These are phyloP conservation scores for Gracilaria gracilis DNA, from an alignment of 23 red algal genomes.

Conservation along the genomic window DNA sequence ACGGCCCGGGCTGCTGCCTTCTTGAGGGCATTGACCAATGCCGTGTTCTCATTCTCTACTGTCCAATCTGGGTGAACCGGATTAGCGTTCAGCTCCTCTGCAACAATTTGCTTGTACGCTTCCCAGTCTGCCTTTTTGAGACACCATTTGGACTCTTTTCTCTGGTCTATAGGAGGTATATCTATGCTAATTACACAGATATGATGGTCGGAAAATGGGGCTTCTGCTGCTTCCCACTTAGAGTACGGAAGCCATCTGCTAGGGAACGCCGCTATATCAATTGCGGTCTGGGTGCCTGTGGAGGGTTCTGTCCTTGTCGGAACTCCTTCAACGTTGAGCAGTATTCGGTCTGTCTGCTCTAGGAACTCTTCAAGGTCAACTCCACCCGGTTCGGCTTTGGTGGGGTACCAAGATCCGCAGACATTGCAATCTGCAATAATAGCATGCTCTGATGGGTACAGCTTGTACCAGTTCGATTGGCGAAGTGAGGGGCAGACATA, in stretches of 20 bases:
- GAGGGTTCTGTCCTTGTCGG: conserved; percentile 6
- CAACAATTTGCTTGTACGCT: neutral
- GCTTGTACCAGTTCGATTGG: too few relatives aligned
- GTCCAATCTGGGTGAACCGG: neutral
- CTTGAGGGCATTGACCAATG: neutral
- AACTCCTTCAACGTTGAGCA: neutral
- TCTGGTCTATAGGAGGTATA: neutral
- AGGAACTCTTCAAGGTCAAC: too few relatives aligned
- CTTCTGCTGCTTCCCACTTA: neutral
- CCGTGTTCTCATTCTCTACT: neutral
- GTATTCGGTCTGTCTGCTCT: too few relatives aligned
- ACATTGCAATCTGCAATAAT: too few relatives aligned
- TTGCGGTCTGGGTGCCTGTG: neutral
- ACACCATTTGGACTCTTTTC: neutral
- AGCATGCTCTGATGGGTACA: too few relatives aligned
- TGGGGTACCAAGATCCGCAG: too few relatives aligned
- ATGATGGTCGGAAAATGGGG: conserved; percentile 4
- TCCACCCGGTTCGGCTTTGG: too few relatives aligned
- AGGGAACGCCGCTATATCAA: neutral
- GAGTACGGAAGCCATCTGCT: neutral
- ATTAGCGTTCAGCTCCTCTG: neutral
- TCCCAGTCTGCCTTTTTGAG: neutral
- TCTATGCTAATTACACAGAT: neutral
- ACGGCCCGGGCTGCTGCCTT: neutral
- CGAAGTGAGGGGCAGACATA: too few relatives aligned